Base-by-base conservation (phyloP, 805 yeast genomes). In the Yarrowia porcina region DNA sequence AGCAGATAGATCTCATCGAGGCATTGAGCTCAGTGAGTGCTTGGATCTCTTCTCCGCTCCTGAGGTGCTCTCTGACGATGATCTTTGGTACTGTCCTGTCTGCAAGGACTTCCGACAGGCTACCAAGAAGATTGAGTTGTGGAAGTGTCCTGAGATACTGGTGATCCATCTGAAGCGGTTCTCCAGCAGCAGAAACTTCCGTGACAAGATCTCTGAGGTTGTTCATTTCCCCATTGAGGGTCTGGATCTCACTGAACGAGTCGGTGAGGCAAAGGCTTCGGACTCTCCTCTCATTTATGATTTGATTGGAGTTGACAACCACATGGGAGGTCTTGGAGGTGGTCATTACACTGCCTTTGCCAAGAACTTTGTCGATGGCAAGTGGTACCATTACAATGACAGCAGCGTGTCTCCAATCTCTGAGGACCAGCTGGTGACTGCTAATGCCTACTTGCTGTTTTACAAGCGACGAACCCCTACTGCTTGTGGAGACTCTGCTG, bases 301-400 rank as follows among this genome's bases (percentile, higher is more conserved):
- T 71, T 77, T 94, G 66, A 80, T 89, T 69, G 98, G 94, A 0
- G 97, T 94, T 21, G 98, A 92, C 72, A 94, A 93, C 72, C 99
- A 94, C 71, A 91, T 81, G 72, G 99, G 98, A 57, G 97, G 97
- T 0, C 77, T 93, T 18, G 97, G 98, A 0, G 98, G 98, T 4
- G 98, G 99, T 1, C 98, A 94, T 76, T 93, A 94, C 74, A 94
- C 99, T 1, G 89, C 98, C 0, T 87, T 85, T 69, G 97, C 83
- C 0, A 88, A 87, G 72, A 92, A 92, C 70, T 86, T 84, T 72
- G 79, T 83, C 44, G 96, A 89, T 69, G 76, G 76, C 20, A 79
- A 83, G 64, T 94, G 98, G 98, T 90, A 91, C 71, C 88, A 91
- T 71, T 93, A 81, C 72, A 92, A 93, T 71, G 99, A 93, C 72